These are phyloP conservation scores for Trifolium fragiferum DNA, from an alignment of 306 rosid genomes.

Conservation along the genomic window DNA sequence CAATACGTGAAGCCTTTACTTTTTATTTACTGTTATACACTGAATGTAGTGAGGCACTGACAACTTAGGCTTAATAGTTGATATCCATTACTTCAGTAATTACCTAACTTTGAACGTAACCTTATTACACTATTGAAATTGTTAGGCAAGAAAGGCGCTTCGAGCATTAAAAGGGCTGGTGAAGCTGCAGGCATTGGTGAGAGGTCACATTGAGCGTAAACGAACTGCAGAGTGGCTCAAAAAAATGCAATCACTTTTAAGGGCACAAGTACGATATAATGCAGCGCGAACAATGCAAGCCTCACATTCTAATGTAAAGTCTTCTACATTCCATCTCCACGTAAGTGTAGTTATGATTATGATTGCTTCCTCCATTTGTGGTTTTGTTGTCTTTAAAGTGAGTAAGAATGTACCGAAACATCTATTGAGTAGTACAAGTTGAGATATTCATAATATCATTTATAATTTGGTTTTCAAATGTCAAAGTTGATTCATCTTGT, in stretches of 20 bases:
- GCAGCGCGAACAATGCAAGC: constrained; percentile 51
- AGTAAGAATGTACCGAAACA: too few relatives aligned
- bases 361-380: background rate
- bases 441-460: too few relatives aligned
- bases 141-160: constrained; percentile 85
- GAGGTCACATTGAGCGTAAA: constrained; percentile 91
- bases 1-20: background rate
- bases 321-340: constrained; percentile 54
- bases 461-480: background rate
- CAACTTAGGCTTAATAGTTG: background rate
- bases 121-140: background rate
- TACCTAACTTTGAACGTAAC: background rate
- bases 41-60: background rate
- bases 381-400: background rate
- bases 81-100: background rate
- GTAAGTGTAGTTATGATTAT: constrained; percentile 51
- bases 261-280: constrained; percentile 64
- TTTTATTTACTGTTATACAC: background rate
- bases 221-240: constrained; percentile 70
- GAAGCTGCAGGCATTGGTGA: constrained; percentile 85
- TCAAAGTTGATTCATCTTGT: background rate
- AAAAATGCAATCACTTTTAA: constrained; percentile 64
- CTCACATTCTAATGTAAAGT: constrained; percentile 50
- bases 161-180: constrained; percentile 89
- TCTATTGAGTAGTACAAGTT: too few relatives aligned